A percentile compares a stretch with the other conserved stretches of the same genome.
Conservation (phyloP, 2,329 filamentous ascomycete genomes). For the Helminthosporium solani region DNA sequence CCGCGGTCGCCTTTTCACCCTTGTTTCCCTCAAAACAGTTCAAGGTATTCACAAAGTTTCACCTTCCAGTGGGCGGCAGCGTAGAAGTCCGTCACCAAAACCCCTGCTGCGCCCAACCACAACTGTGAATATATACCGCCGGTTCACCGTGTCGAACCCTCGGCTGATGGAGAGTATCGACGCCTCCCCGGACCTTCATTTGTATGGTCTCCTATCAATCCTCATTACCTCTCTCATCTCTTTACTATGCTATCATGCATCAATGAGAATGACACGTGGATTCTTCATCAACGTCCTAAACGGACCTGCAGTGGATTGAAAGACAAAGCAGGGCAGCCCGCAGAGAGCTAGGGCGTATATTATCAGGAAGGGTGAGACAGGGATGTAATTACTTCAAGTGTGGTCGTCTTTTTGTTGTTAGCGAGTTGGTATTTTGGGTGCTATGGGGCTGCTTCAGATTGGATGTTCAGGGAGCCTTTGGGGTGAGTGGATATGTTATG, state of each 20-base stretch:
- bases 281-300: constrained; percentile 25
- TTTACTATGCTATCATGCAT: constrained; percentile 19
- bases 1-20: constrained; percentile 8
- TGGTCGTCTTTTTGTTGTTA: constrained; percentile 16
- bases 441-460: constrained; percentile 22
- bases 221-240: constrained; percentile 20
- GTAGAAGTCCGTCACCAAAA: constrained; percentile 23
- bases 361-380: constrained; percentile 24
- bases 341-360: constrained; percentile 33
- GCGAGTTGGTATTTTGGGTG: constrained; percentile 23
- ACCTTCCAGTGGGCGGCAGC: constrained; percentile 17
- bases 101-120: constrained; percentile 10
- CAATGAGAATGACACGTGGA: constrained; percentile 19
- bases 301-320: constrained; percentile 20
- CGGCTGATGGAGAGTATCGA: constrained; percentile 23
- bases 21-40: constrained; percentile 17
- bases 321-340: constrained; percentile 17
- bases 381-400: constrained; percentile 12
- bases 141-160: constrained; percentile 19
- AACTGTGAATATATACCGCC: constrained; percentile 27
- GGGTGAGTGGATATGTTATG: constrained; percentile 4
- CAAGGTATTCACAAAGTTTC: constrained; percentile 22
- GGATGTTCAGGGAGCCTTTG: constrained; percentile 21
- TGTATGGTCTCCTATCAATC: constrained; percentile 22
- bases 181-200: constrained; percentile 20